These are phyloP conservation scores for Trichoderma polysporum DNA, from an alignment of 2,329 filamentous ascomycete species.

Conservation along the genomic window DNA sequence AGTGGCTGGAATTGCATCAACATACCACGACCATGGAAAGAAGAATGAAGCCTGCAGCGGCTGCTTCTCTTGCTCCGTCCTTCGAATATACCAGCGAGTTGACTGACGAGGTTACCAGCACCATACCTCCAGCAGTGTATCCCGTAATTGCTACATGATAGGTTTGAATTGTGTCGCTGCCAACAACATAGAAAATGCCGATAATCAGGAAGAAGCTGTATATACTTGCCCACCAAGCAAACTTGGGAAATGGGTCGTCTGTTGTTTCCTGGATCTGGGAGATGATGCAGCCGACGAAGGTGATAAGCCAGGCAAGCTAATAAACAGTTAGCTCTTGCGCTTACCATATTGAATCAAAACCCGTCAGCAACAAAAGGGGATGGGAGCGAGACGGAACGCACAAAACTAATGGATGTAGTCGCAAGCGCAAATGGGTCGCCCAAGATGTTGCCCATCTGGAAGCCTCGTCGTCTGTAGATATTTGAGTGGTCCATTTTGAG, in stretches of 20 bases:
- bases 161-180: constrained; percentile 77
- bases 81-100: constrained; percentile 81
- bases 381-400: constrained; percentile 47
- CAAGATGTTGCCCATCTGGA: constrained; percentile 84
- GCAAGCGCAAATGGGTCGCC: constrained; percentile 95
- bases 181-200: constrained; percentile 79
- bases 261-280: constrained; percentile 53
- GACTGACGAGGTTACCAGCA: constrained; percentile 81
- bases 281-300: constrained; percentile 83
- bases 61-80: constrained; percentile 74
- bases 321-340: constrained; percentile 24
- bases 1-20: constrained; percentile 23
- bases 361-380: background rate
- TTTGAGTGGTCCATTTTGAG: constrained; percentile 76
- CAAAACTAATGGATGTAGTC: constrained; percentile 86
- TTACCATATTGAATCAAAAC: background rate
- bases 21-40: constrained; percentile 89
- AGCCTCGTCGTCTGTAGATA: constrained; percentile 57
- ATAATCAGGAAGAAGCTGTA: constrained; percentile 83
- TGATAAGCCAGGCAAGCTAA: constrained; percentile 92
- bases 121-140: constrained; percentile 78
- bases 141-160: constrained; percentile 92
- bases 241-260: constrained; percentile 67
- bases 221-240: constrained; percentile 86
- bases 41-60: constrained; percentile 89